Evolutionary conservation across 345 rosid genomes (phyloP), one percentile per base, ranked within the genome.

Genomic region (Euclidium syriacum): DNA sequence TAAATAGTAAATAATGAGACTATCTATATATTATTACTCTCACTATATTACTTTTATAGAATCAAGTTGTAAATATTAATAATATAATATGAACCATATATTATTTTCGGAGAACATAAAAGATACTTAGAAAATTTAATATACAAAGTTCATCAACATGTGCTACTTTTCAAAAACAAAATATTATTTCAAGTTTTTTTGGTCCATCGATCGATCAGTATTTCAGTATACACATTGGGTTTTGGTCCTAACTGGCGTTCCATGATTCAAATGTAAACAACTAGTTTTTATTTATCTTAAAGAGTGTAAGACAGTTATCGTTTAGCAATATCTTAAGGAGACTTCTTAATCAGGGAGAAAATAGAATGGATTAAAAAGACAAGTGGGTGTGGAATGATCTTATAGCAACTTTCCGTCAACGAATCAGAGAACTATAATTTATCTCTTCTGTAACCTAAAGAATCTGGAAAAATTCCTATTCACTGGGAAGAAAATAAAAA

Each of bases 301-400:
- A 38, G 50, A 47, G 25, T 14, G 25, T 22, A 22, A 36, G 52
- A 38, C 58, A 67, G 10, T 4, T 39, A 20, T 30, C 17, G 52
- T 16, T 32, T 58, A 50, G 44, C 46, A 68, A 68, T 40, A 67
- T 67, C 51, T 50, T 30, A 40, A 58, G 51, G 42, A 2, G 26
- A 30, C 72, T 49, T 30, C 46, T 24, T 33, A 5, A 32, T 23
- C 26, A 16, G 15, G 25, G 6, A 14, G 30, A n/a, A 23, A 32
- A 41, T 19, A 23, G n/a, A 65, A 64, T 32, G 9, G 25, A 20
- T 32, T 3, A 15, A 34, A 52, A 40, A 26, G 17, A 41, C 42
- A 35, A 47, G 60, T 69, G 68, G 62, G 42, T 61, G 49, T 43
- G 56, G 34, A 35, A 69, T 59, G 32, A 52, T 52, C 32, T 27